Evolutionary conservation across 495 filamentous ascomycete genomes (phyloP), one percentile per base, ranked within the genome.

Genomic region (Lasiosphaeris hirsuta): DNA sequence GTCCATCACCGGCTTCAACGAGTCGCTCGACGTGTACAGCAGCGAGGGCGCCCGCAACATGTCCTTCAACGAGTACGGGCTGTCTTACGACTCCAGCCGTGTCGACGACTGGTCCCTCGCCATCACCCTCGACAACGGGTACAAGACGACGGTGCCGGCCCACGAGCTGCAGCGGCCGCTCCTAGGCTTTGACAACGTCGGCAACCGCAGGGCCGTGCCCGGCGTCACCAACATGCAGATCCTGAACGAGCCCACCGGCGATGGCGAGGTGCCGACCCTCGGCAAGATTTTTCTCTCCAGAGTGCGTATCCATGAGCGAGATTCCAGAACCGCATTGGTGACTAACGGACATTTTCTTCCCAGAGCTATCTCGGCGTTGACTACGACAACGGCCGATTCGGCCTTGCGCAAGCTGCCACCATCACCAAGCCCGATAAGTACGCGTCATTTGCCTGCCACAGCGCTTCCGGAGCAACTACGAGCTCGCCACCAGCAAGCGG

Each of bases 241-340:
- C 34, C 36, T 59, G 37, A 44, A 59, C 23, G 37, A 18, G 3
- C 56, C 56, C 5, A 53, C 49, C 9, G 35, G 17, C 8, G 30
- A 45, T 15, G 50, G 50, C 40, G 49, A 59, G 47, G 47, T 59
- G 14, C 49, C 49, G 3, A 59, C 38, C 1, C 38, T 59, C 7
- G 56, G 56, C 37, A 59, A 54, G 49, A 53, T 59, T 35, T 59
- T 59, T 54, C 30, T 59, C 13, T 59, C 56, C 9, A 37, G 56
- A n/a, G 56, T 59, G 33, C 23, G 56, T 53, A 14, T 14, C 18
- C 47, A 44, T 7, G 9, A 30, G 23, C 23, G 23, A 30, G 23
- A 2, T 30, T 5, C 23, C 23, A 30, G 5, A 30, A 2, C 5
- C 23, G 23, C 23, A 30, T 2, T 2, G 5, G 5, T 30, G 23